Evolutionary conservation across 1,139 yeast genomes (phyloP).

Genomic region (Meyerozyma guilliermondii): DNA sequence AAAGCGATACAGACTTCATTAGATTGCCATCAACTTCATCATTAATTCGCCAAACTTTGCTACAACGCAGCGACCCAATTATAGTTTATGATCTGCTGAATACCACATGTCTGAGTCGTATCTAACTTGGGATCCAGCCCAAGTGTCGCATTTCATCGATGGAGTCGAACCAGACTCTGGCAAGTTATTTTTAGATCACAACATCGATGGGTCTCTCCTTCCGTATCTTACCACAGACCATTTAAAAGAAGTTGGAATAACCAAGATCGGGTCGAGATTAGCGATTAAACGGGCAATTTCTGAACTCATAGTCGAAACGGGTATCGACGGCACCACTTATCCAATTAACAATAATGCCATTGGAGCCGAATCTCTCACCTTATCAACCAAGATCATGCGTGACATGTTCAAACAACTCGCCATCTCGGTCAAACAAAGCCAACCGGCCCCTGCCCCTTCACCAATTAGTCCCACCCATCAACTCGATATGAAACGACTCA

Average conservation of each 20-base stretch:
- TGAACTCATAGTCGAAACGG: constrained; percentile 37
- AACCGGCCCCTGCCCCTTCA: constrained; percentile 7
- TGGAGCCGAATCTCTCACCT: constrained; percentile 29
- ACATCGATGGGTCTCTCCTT: constrained; percentile 57
- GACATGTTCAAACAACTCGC: constrained; percentile 30
- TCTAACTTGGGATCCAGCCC: constrained; percentile 46
- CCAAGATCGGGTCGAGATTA: constrained; percentile 38
- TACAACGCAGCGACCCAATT: too few relatives aligned
- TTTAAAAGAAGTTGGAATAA: constrained; percentile 54
- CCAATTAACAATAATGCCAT: constrained; percentile 31
- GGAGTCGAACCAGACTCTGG: constrained; percentile 23
- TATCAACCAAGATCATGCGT: constrained; percentile 30
- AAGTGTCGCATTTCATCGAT: constrained; percentile 34
- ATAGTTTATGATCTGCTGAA: too few relatives aligned
- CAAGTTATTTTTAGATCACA: constrained; percentile 43
- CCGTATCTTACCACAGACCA: constrained; percentile 58
- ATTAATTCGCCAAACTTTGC: too few relatives aligned
- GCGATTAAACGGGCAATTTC: constrained; percentile 45
- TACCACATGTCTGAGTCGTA: constrained; percentile 24
- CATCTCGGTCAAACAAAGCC: constrained; percentile 6
- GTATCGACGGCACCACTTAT: constrained; percentile 22
- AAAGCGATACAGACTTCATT: too few relatives aligned
- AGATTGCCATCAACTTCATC: too few relatives aligned
- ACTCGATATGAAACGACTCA: constrained; percentile 33
- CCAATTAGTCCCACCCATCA: constrained; percentile 21